Conservation (phyloP, 495 filamentous ascomycete species). For the Cetradonia linearis region DNA sequence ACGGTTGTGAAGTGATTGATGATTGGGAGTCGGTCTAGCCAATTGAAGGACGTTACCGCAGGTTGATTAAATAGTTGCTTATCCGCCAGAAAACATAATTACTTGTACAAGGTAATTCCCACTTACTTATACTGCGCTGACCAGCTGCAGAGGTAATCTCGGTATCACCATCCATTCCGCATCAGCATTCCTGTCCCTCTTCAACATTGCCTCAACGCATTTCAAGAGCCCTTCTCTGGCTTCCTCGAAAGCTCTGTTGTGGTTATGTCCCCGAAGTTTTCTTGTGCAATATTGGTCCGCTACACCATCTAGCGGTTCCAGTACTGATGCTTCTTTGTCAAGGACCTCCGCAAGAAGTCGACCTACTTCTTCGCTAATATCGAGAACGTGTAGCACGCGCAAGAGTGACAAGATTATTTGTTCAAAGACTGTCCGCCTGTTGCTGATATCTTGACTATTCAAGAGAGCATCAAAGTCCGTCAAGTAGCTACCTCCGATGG, state of each 20-base stretch:
- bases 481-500: too few species aligned
- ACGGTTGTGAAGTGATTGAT: background rate
- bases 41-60: background rate
- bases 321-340: background rate
- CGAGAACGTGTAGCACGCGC: background rate
- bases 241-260: background rate
- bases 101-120: background rate
- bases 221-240: background rate
- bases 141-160: background rate
- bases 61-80: background rate
- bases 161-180: background rate
- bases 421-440: background rate
- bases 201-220: background rate
- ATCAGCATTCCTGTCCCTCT: background rate
- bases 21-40: background rate
- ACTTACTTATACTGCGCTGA: background rate
- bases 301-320: background rate
- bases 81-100: background rate
- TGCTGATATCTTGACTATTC: background rate
- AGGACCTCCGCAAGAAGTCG: background rate
- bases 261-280: background rate
- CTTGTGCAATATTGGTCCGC: background rate
- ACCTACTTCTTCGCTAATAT: background rate
- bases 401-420: background rate
- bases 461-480: too few species aligned